Evolutionary conservation across 1,284 basidiomycete genomes (phyloP).

Genomic region (Moesziomyces sp.): DNA sequence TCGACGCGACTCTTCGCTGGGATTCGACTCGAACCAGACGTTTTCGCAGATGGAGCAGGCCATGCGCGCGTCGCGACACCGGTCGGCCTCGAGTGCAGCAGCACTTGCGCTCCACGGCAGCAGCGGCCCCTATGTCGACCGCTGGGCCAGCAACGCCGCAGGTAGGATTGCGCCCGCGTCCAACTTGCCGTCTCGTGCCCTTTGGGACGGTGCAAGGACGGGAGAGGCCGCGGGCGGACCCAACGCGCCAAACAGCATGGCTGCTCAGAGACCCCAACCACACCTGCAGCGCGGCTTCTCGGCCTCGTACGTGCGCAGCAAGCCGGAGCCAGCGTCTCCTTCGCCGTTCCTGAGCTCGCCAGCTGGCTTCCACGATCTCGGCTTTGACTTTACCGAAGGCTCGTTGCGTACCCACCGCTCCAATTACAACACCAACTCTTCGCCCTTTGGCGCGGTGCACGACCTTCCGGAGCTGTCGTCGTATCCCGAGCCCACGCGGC

Average conservation of each 20-base stretch:
- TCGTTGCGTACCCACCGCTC: constrained; percentile 18
- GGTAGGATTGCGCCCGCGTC: constrained; percentile 23
- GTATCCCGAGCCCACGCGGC: constrained; percentile 17
- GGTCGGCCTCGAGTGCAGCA: constrained; percentile 56
- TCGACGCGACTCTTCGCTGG: constrained; percentile 30
- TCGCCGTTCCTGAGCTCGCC: constrained; percentile 42
- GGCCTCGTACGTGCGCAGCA: constrained; percentile 26
- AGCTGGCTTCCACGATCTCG: constrained; percentile 26
- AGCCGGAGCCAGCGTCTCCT: constrained; percentile 24
- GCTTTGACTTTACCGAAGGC: constrained; percentile 21
- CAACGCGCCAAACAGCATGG: neutral
- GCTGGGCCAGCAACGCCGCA: constrained; percentile 34
- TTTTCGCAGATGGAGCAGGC: constrained; percentile 25
- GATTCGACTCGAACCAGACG: constrained; percentile 14
- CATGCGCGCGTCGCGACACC: constrained; percentile 41
- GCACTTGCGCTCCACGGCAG: constrained; percentile 44
- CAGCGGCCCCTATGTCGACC: constrained; percentile 21
- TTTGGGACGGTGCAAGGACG: constrained; percentile 24
- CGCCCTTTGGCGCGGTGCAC: constrained; percentile 23
- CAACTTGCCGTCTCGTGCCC: constrained; percentile 16
- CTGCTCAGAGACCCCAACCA: constrained; percentile 19
- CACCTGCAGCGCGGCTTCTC: constrained; percentile 42
- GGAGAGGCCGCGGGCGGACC: constrained; percentile 10
- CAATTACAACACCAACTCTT: constrained; percentile 17
- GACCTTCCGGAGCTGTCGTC: constrained; percentile 34